A percentile compares a stretch with the other conserved stretches of the same genome.
phyloP scores from a whole-genome alignment of 192 early-diverging fungal species.

The Backusella westeae region DNA sequence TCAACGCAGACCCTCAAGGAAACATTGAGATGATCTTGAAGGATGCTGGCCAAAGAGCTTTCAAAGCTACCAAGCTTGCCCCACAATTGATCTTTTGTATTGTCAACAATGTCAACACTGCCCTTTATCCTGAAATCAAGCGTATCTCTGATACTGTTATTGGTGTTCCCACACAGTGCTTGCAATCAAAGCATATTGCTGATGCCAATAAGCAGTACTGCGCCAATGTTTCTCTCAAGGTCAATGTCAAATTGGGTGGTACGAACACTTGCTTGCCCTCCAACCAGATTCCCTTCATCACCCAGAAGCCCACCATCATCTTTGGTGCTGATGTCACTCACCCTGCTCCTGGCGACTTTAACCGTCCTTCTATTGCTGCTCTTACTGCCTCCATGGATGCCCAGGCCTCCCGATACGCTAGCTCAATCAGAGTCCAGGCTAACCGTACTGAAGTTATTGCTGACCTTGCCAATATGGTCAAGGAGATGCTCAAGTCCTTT shows the following conservation, averaged over 20 bases:
- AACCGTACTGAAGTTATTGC: conserved; percentile 70
- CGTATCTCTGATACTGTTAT: conserved; percentile 85
- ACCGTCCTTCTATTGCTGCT: conserved; percentile 74
- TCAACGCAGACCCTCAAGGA: conserved; percentile 51
- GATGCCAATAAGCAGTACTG: conserved; percentile 86
- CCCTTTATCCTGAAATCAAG: conserved; percentile 85
- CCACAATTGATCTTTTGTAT: conserved; percentile 87
- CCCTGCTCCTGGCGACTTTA: conserved; percentile 63
- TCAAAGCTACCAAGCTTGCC: conserved; percentile 53
- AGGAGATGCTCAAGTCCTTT: conserved; percentile 66
- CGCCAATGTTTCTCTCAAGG: conserved; percentile 92
- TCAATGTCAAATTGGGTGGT: conserved; percentile 93
- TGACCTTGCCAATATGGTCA: conserved; percentile 63
- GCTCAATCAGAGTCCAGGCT: conserved; percentile 63
- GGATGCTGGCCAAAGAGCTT: conserved; percentile 66
- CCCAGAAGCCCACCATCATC: conserved; percentile 72
- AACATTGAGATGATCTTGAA: conserved; percentile 67
- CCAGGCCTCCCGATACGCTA: conserved; percentile 60
- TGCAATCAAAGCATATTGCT: conserved; percentile 79
- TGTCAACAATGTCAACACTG: conserved; percentile 76
- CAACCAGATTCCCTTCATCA: conserved; percentile 69
- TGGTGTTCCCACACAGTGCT: conserved; percentile 89
- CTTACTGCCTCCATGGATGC: conserved; percentile 71
- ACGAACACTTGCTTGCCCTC: conserved; percentile 70
- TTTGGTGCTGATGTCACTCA: conserved; percentile 93